phyloP scores from a whole-genome alignment of 2,329 filamentous ascomycete species.

The Pseudopithomyces maydicus region DNA sequence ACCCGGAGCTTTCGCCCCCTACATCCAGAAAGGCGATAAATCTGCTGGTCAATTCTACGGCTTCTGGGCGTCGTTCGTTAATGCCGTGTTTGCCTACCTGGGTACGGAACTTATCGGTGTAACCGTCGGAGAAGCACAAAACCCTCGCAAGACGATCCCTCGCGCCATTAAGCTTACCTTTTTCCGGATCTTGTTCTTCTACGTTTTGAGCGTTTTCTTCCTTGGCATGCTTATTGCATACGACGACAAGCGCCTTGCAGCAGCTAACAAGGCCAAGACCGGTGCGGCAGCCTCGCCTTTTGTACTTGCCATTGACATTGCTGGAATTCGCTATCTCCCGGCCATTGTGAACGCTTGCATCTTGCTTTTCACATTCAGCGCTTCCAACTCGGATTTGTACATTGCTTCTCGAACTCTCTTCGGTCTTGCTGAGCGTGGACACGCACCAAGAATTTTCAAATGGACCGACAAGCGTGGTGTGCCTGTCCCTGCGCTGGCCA shows the following conservation, averaged over 20 bases:
- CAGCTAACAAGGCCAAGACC: constrained; percentile 56
- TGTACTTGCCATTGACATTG: constrained; percentile 71
- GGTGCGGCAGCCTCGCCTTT: constrained; percentile 72
- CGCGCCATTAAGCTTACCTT: constrained; percentile 51
- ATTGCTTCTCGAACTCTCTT: constrained; percentile 74
- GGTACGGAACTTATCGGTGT: constrained; percentile 67
- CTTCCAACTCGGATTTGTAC: constrained; percentile 79
- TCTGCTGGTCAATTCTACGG: constrained; percentile 56
- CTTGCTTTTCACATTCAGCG: constrained; percentile 75
- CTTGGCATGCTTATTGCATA: constrained; percentile 79
- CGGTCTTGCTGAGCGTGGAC: constrained; percentile 72
- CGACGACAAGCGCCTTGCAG: constrained; percentile 64
- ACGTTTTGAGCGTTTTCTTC: constrained; percentile 73
- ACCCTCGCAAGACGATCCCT: constrained; percentile 55
- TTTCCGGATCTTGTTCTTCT: constrained; percentile 66
- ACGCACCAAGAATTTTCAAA: constrained; percentile 74
- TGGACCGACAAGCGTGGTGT: constrained; percentile 74
- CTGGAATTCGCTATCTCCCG: constrained; percentile 66
- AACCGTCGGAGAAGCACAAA: constrained; percentile 60
- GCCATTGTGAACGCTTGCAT: constrained; percentile 77
- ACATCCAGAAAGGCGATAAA: constrained; percentile 25
- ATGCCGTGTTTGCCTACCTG: constrained; percentile 64
- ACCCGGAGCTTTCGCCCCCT: constrained; percentile 59
- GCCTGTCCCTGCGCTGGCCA: constrained; percentile 67
- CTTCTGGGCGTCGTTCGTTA: constrained; percentile 66